These are phyloP conservation scores for Ganoderma meredithae DNA, from an alignment of 1,284 basidiomycete genomes.

Conservation along the genomic window DNA sequence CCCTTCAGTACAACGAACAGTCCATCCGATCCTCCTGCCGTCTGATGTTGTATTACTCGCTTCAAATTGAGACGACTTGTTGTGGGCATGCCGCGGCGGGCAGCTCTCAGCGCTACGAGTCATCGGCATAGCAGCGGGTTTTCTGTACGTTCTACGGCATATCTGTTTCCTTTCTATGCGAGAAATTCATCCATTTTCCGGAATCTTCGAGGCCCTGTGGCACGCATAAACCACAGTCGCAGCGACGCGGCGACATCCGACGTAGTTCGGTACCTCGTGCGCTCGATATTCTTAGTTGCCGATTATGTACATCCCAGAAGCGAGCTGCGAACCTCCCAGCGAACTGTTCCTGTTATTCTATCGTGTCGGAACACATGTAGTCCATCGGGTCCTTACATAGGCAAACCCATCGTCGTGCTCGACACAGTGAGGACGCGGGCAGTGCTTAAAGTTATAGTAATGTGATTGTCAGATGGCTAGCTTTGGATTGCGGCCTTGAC, in stretches of 20 bases:
- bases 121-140: neutral
- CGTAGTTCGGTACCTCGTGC: constrained; percentile 1
- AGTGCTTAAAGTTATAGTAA: too few species aligned
- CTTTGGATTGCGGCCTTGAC: neutral
- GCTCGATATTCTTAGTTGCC: neutral
- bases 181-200: neutral
- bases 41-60: neutral
- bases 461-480: neutral
- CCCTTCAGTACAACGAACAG: neutral
- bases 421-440: too few species aligned
- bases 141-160: neutral
- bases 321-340: neutral
- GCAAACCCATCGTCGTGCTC: neutral
- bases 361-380: neutral
- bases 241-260: neutral
- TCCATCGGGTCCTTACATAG: neutral
- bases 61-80: neutral
- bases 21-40: neutral
- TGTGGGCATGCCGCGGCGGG: neutral
- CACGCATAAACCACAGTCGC: neutral
- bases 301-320: neutral
- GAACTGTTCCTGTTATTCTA: neutral
- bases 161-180: neutral
- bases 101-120: neutral
- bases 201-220: neutral